These are phyloP conservation scores for Chaetomium olivaceum DNA, from an alignment of 2,329 filamentous ascomycete species.

Conservation along the genomic window DNA sequence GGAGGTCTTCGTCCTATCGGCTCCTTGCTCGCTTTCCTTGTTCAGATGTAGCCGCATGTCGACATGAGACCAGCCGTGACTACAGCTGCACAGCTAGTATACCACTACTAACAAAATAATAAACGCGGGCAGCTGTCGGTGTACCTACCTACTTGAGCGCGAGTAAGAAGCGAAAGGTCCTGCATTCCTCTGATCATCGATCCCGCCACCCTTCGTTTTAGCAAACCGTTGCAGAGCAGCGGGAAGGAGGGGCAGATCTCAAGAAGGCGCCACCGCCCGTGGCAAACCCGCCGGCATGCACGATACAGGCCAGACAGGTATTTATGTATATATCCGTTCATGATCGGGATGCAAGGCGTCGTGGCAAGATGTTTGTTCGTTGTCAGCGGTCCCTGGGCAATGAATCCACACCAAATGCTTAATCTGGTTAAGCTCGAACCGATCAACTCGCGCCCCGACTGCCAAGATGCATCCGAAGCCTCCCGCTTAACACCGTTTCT, in stretches of 20 bases:
- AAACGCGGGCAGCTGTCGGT: slow-evolving; percentile 7
- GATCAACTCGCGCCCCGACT: background rate
- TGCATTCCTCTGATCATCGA: background rate
- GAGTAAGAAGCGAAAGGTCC: background rate
- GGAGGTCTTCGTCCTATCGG: background rate
- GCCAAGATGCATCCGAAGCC: background rate
- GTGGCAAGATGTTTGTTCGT: slow-evolving; percentile 4
- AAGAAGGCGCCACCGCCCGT: slow-evolving; percentile 6
- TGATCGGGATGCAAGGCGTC: background rate
- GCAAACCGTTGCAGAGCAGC: background rate
- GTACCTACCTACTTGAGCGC: background rate
- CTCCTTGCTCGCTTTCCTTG: slow-evolving; percentile 8
- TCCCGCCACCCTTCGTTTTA: slow-evolving; percentile 7
- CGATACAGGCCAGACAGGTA: background rate
- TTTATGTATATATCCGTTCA: background rate
- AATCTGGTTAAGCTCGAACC: slow-evolving; percentile 14
- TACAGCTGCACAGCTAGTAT: background rate
- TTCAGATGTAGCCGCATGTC: slow-evolving; percentile 3
- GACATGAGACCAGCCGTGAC: background rate
- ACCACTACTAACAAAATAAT: no score
- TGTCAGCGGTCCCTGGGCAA: background rate
- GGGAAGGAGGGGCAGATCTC: slow-evolving; percentile 12
- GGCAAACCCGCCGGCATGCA: slow-evolving; percentile 1
- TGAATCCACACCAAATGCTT: slow-evolving; percentile 16
- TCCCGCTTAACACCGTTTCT: background rate